Percentiles rank a stretch among this genome's conserved stretches.
These are phyloP conservation scores for Paecilomyces niveus DNA, from an alignment of 2,329 filamentous ascomycete species.

Conservation along the genomic window DNA sequence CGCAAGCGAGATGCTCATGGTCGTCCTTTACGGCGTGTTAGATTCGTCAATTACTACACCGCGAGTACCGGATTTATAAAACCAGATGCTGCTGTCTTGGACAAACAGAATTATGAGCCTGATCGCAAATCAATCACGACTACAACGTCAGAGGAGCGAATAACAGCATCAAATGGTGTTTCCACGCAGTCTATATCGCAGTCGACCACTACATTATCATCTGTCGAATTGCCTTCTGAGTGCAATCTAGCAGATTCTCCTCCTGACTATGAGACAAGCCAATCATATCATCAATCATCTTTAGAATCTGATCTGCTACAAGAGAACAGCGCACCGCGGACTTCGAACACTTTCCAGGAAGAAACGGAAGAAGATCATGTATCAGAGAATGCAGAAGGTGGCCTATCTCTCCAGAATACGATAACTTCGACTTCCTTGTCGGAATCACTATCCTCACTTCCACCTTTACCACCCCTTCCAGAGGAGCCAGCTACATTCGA, in stretches of 20 bases:
- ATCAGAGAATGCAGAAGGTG: background rate
- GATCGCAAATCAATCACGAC: constrained; percentile 1
- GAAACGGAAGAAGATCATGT: background rate
- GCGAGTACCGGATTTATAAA: constrained; percentile 69
- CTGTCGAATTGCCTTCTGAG: background rate
- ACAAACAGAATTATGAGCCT: constrained; percentile 13
- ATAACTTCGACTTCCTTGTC: constrained; percentile 2
- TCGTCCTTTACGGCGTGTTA: constrained; percentile 43
- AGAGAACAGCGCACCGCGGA: constrained; percentile 1
- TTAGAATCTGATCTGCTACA: background rate
- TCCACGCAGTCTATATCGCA: background rate
- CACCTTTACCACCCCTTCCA: constrained; percentile 47
- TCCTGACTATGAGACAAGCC: background rate
- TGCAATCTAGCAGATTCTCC: background rate
- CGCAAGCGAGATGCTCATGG: constrained; percentile 22
- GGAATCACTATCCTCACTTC: constrained; percentile 37
- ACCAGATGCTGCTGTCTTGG: constrained; percentile 13
- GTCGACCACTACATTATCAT: background rate
- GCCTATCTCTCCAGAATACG: background rate
- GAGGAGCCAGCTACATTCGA: constrained; percentile 51
- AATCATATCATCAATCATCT: background rate
- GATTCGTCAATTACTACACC: constrained; percentile 88
- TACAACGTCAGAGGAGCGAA: background rate
- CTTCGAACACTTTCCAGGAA: background rate
- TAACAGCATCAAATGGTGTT: background rate